Evolutionary conservation across 495 filamentous ascomycete genomes (phyloP), one percentile per base, ranked within the genome.

Genomic region (Margaritispora aquatica): DNA sequence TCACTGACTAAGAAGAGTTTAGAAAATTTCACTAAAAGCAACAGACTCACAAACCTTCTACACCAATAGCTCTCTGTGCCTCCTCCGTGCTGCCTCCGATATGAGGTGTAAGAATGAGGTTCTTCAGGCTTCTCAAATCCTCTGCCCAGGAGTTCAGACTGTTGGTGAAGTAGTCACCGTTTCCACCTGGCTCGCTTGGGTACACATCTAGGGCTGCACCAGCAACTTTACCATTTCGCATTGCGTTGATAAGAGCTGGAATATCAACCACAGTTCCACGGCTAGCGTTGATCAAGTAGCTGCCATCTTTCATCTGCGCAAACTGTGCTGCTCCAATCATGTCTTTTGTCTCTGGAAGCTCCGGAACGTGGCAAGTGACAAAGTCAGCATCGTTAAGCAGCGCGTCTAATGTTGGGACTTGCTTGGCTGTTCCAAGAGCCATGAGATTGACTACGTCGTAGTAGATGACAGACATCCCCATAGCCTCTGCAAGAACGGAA

Each of bases 51-150:
- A 36, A 66, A 74, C 75, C 76, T 77, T 99, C 95, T 24, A 95
- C 77, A 63, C 95, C 95, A 70, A 97, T 99, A 9, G 95, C 93
- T 54, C 89, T 84, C 74, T 99, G 95, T 5, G 95, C 95, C 76
- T 99, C 92, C 72, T 99, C 95, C 2, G 95, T 99, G 73, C 89
- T 95, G 29, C 94, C 94, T 55, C 94, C 94, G 67, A 99, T 97
- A 69, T 99, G 94, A 21, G 94, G 94, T 2, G 92, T 93, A 27
- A 99, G 78, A 60, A 99, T 96, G 63, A 99, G 73, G 73, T 99
- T 99, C 71, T 87, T 92, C 51, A 97, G 79, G 36, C 80, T 78
- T 24, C 89, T 84, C 48, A 99, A 84, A 59, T 96, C 92, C 54
- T 89, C 80, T n/a, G 81, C 87, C 91, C 91, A 97, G 19, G 71